Evolutionary conservation across 768 basidiomycete species (phyloP).

Genomic region (Suillus occidentalis): DNA sequence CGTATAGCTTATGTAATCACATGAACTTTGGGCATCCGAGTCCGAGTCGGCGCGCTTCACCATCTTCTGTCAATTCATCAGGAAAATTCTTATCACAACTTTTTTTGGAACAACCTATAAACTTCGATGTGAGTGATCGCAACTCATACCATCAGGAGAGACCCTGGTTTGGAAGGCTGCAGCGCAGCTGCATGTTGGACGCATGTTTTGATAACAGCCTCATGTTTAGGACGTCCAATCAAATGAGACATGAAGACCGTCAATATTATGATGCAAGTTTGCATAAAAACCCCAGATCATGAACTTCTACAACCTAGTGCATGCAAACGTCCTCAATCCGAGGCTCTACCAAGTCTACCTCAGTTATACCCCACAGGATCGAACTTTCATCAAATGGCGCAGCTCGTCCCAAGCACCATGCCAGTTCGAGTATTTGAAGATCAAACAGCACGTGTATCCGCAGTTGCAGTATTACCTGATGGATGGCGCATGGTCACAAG

Average conservation of each 20-base stretch:
- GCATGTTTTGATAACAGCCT: not conserved
- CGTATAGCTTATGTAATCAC: too few relatives aligned
- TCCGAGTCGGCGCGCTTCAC: too few relatives aligned
- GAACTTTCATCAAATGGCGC: not conserved
- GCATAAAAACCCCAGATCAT: not conserved
- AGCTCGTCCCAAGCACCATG: not conserved
- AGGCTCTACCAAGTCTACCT: not conserved
- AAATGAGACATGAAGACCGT: not conserved
- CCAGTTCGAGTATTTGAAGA: not conserved
- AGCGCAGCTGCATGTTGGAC: not conserved
- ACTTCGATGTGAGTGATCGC: not conserved
- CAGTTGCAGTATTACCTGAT: not conserved
- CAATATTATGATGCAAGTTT: not conserved
- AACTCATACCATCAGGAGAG: not conserved
- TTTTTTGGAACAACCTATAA: too few relatives aligned
- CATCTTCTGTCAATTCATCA: too few relatives aligned
- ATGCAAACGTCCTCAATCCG: not conserved
- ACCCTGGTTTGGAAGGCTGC: not conserved
- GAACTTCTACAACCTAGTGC: not conserved
- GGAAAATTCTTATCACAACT: too few relatives aligned
- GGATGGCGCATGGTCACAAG: not conserved
- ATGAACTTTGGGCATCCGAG: too few relatives aligned
- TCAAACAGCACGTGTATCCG: not conserved
- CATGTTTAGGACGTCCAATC: not conserved
- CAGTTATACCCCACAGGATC: not conserved